Evolutionary conservation across 495 filamentous ascomycete genomes (phyloP), one percentile per base, ranked within the genome.

Genomic region (Xylaria curta): DNA sequence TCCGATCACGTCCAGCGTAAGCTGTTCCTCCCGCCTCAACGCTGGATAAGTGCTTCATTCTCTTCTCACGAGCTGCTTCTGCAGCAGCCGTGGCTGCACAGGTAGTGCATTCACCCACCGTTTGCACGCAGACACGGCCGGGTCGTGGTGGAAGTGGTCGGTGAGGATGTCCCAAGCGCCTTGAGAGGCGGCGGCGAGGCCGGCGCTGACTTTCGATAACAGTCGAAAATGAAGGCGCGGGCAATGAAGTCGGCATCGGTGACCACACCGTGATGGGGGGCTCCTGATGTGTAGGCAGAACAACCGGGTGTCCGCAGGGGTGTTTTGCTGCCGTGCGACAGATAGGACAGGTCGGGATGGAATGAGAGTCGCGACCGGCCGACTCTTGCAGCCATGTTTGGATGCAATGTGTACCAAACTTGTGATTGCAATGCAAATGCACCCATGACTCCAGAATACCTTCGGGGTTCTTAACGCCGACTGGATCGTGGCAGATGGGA

Each of bases 401-500:
- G 73, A 86, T 84, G 80, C 84, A 86, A 53, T 80, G 71, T 56
- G 79, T 79, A 53, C 84, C 84, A 70, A 86, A 86, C 44, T 74
- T 71, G 68, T 86, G 84, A 6, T 82, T 81, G 73, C 84, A 86
- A 31, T 83, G 80, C 15, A 86, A 73, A n/a, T 72, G 58, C 49
- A 81, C 81, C 83, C 83, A 85, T 15, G 73, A 59, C 73, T 86
- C 84, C 24, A 75, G 49, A 64, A 81, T 74, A 69, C 82, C 82
- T 61, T 84, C 82, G 4, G 79, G 76, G 46, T 74, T 81, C 15
- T 64, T 64, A 21, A 69, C 21, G 47, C 82, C 82, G 63, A 85
- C 75, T 10, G 76, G 74, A 56, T 86, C 82, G 64, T 82, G 79
- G 76, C 84, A 86, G 63, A 86, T 86, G 60, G 81, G 79, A 51